A percentile compares a stretch with the other conserved stretches of the same genome.
phyloP scores from a whole-genome alignment of 1,284 basidiomycete species.

The Leccinum fallax region DNA sequence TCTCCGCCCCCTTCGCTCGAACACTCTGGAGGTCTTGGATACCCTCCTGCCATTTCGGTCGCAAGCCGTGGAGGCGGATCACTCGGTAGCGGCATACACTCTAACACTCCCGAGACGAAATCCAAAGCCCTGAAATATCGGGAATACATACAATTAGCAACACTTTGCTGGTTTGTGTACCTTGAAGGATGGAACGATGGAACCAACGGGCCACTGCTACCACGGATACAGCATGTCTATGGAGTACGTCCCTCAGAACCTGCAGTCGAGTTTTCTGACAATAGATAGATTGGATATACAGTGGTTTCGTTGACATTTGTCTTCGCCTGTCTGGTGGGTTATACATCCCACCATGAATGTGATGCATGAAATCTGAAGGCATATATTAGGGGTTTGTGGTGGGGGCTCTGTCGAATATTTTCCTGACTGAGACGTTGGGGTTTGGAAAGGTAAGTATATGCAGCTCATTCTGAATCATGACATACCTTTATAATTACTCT shows the following conservation, averaged over 20 bases:
- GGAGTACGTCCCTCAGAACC: background rate
- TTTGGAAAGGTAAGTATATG: slow-evolving; percentile 30
- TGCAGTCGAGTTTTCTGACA: background rate
- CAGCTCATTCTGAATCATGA: background rate
- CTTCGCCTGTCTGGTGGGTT: slow-evolving; percentile 28
- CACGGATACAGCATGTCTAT: slow-evolving; percentile 31
- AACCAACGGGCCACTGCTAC: slow-evolving; percentile 28
- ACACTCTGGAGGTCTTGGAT: background rate
- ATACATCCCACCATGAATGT: background rate
- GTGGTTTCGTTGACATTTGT: slow-evolving; percentile 33
- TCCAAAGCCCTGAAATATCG: slow-evolving; percentile 13
- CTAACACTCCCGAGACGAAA: slow-evolving; percentile 2
- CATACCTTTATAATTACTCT: background rate
- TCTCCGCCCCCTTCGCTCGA: slow-evolving; percentile 3
- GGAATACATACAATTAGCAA: slow-evolving; percentile 22
- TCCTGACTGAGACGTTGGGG: slow-evolving; percentile 24
- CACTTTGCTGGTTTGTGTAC: slow-evolving; percentile 24
- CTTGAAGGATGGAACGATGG: slow-evolving; percentile 30
- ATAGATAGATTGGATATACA: slow-evolving; percentile 18
- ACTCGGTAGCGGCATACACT: background rate
- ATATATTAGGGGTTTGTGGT: slow-evolving; percentile 27
- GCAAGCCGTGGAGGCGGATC: background rate
- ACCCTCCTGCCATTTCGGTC: background rate
- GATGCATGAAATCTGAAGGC: background rate
- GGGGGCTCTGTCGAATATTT: slow-evolving; percentile 28